These are phyloP conservation scores for Glycyrrhiza uralensis DNA, from an alignment of 306 rosid genomes.

Conservation along the genomic window DNA sequence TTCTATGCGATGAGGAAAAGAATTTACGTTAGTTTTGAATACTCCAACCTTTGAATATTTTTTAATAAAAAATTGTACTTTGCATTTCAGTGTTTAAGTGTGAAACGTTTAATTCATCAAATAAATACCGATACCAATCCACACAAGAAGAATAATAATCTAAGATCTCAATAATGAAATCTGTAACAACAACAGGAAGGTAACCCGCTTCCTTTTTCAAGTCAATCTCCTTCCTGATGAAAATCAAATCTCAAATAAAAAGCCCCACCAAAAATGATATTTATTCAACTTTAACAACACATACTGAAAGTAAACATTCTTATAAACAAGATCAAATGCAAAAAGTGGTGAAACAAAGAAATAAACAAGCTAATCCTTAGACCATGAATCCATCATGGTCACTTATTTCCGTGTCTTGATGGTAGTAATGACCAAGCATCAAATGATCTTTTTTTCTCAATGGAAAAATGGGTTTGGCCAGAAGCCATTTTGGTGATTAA, in stretches of 20 bases:
- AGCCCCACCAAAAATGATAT: not conserved
- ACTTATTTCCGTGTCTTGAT: slow-evolving; percentile 13
- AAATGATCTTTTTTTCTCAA: not conserved
- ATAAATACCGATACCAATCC: not conserved
- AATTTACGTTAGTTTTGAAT: too few species aligned
- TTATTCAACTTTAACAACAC: not conserved
- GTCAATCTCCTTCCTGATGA: not conserved
- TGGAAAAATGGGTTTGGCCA: slow-evolving; percentile 37
- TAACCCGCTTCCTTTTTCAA: not conserved
- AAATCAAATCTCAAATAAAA: slow-evolving; percentile 1
- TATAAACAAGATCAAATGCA: not conserved
- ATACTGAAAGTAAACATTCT: not conserved
- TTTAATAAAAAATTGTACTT: too few species aligned
- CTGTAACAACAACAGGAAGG: not conserved
- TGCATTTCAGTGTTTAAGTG: too few species aligned
- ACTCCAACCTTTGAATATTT: too few species aligned
- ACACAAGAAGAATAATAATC: not conserved
- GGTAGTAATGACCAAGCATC: not conserved
- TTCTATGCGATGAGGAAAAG: too few species aligned
- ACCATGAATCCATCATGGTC: not conserved
- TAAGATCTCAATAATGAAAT: not conserved
- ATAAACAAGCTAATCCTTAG: not conserved
- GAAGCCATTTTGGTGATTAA: slow-evolving; percentile 26
- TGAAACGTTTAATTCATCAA: not conserved
- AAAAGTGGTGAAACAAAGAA: not conserved